phyloP scores from a whole-genome alignment of 257 asterid species.

The Linderniella brevidens region DNA sequence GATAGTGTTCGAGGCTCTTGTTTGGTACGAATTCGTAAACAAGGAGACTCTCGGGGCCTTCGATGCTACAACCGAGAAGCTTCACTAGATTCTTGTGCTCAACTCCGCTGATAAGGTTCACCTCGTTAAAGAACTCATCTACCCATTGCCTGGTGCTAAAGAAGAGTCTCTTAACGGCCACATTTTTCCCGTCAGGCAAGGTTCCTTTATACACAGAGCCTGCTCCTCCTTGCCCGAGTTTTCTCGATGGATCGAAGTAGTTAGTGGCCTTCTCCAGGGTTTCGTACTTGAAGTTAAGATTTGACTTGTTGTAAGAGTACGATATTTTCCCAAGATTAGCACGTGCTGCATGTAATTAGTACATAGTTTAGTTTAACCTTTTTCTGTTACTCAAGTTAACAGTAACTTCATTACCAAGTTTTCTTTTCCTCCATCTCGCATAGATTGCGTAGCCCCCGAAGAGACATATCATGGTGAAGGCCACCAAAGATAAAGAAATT shows the following conservation, averaged over 20 bases:
- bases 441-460: slow-evolving; percentile 31
- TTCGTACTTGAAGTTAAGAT: slow-evolving; percentile 65
- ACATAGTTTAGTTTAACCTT: neutral
- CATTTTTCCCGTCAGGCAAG: slow-evolving; percentile 37
- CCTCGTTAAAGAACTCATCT: slow-evolving; percentile 89
- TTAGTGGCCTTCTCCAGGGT: slow-evolving; percentile 76
- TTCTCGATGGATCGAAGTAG: slow-evolving; percentile 39
- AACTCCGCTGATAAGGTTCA: slow-evolving; percentile 62
- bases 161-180: slow-evolving; percentile 79
- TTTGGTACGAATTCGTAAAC: slow-evolving; percentile 72
- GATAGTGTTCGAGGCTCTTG: slow-evolving; percentile 53
- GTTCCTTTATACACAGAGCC: slow-evolving; percentile 71
- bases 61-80: slow-evolving; percentile 91
- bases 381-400: neutral
- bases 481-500: slow-evolving; percentile 31
- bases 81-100: slow-evolving; percentile 86
- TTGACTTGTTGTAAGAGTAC: slow-evolving; percentile 47
- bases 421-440: slow-evolving; percentile 24
- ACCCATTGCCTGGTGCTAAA: slow-evolving; percentile 87
- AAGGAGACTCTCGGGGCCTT: slow-evolving; percentile 86
- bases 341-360: slow-evolving; percentile 27
- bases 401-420: slow-evolving; percentile 33
- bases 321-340: slow-evolving; percentile 53
- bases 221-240: slow-evolving; percentile 87
- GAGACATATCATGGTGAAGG: slow-evolving; percentile 46